Percentiles rank a stretch among this genome's conserved stretches.
Conservation (phyloP, 768 basidiomycete species). For the Lactarius pseudohatsudake region DNA sequence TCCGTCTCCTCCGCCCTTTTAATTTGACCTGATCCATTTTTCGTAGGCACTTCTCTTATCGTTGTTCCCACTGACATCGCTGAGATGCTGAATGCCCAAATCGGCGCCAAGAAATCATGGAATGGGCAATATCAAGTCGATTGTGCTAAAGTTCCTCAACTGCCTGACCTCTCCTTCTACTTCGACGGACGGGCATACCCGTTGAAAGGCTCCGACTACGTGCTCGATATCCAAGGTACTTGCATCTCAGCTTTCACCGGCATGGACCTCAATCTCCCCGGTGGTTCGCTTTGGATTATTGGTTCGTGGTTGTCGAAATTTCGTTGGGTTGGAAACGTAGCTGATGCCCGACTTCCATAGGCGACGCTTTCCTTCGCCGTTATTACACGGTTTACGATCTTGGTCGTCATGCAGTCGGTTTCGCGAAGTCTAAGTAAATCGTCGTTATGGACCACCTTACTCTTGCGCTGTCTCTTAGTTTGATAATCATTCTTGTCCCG, state of each 20-base stretch:
- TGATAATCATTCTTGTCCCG: background rate
- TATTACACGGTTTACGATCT: slow-evolving; percentile 92
- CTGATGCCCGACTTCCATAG: slow-evolving; percentile 37
- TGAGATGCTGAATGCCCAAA: slow-evolving; percentile 95
- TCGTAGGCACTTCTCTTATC: slow-evolving; percentile 85
- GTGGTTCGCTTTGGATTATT: slow-evolving; percentile 84
- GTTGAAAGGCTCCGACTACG: slow-evolving; percentile 82
- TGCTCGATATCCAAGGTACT: slow-evolving; percentile 86
- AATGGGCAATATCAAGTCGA: slow-evolving; percentile 94
- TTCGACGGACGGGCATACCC: slow-evolving; percentile 81
- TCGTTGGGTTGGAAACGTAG: background rate
- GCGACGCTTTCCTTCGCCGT: slow-evolving; percentile 89
- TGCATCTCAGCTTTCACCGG: slow-evolving; percentile 95
- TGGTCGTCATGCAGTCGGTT: slow-evolving; percentile 76
- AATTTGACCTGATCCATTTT: background rate
- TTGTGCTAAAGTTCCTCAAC: slow-evolving; percentile 76
- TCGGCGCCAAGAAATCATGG: slow-evolving; percentile 93
- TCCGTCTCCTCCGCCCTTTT: background rate
- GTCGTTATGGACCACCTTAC: background rate
- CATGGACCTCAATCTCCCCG: slow-evolving; percentile 83
- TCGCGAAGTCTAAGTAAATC: slow-evolving; percentile 52
- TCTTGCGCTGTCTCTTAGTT: background rate
- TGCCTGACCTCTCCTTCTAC: slow-evolving; percentile 83
- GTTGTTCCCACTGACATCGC: slow-evolving; percentile 92
- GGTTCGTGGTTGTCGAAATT: slow-evolving; percentile 46